A percentile compares a stretch with the other conserved stretches of the same genome.
Conservation (phyloP, 495 filamentous ascomycete species). For the Echria macrotheca region DNA sequence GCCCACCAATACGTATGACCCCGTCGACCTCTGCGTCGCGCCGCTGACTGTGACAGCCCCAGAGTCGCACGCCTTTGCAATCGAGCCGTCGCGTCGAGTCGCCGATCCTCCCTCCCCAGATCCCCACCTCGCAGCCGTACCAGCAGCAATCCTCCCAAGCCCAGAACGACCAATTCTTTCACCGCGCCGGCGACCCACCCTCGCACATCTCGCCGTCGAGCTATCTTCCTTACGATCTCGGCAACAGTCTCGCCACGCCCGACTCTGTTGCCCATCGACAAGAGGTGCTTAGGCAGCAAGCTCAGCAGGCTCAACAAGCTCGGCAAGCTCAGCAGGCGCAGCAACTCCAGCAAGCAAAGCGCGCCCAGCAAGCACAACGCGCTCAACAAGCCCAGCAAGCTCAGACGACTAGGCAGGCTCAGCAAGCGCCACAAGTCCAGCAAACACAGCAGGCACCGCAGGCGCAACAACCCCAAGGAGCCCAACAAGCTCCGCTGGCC, state of each 20-base stretch:
- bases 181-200: not conserved
- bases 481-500: not conserved
- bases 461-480: no score
- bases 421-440: not conserved
- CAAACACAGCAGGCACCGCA: not conserved
- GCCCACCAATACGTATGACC: not conserved
- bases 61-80: conserved; percentile 4
- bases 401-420: not conserved
- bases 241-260: no score
- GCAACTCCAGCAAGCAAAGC: conserved; percentile 10
- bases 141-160: conserved; percentile 1
- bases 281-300: conserved; percentile 1
- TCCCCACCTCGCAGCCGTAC: conserved; percentile 2
- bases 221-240: no score
- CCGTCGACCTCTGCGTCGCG: no score
- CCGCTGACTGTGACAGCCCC: no score
- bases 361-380: not conserved
- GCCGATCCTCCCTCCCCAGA: conserved; percentile 17
- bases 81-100: conserved; percentile 12
- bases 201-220: no score
- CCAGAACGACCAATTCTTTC: no score
- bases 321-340: conserved; percentile 13
- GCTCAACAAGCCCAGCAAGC: no score
- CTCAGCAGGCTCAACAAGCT: conserved; percentile 4
- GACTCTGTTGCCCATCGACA: conserved; percentile 9